phyloP scores from a whole-genome alignment of 805 yeast genomes.

The Scheffersomyces coipomensis region DNA sequence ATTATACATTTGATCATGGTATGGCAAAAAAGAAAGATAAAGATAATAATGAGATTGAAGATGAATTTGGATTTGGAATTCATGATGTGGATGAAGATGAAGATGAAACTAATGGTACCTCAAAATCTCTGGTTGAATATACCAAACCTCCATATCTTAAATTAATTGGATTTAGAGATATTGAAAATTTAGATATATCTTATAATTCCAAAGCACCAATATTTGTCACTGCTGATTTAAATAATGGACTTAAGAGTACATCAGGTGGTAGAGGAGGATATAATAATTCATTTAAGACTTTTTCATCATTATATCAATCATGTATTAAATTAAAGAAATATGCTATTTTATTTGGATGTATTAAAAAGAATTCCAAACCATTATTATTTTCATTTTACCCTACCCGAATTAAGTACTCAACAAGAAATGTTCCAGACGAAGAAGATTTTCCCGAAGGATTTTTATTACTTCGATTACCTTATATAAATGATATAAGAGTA shows the following conservation, averaged over 20 bases:
- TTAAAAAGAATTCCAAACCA: constrained; percentile 54
- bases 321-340: constrained; percentile 50
- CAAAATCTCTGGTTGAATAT: constrained; percentile 17
- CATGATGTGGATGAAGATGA: constrained; percentile 13
- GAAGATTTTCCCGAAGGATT: constrained; percentile 66
- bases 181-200: constrained; percentile 44
- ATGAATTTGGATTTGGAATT: constrained; percentile 1
- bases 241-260: constrained; percentile 30
- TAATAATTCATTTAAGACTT: constrained; percentile 63
- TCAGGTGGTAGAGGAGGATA: constrained; percentile 34
- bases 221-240: constrained; percentile 66
- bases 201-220: constrained; percentile 54
- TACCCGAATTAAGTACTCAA: constrained; percentile 27
- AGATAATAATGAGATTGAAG: constrained; percentile 2
- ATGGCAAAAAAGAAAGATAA: constrained; percentile 10
- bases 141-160: constrained; percentile 51
- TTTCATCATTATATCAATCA: constrained; percentile 65
- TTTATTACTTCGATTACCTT: constrained; percentile 67
- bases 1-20: constrained; percentile 34
- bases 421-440: constrained; percentile 10
- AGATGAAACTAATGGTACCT: constrained; percentile 9
- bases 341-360: constrained; percentile 74
- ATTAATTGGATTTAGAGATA: constrained; percentile 64
- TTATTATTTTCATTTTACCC: constrained; percentile 60
- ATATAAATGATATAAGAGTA: constrained; percentile 69